Base-by-base conservation (phyloP, 257 asterid genomes). In the Sherardia arvensis region DNA sequence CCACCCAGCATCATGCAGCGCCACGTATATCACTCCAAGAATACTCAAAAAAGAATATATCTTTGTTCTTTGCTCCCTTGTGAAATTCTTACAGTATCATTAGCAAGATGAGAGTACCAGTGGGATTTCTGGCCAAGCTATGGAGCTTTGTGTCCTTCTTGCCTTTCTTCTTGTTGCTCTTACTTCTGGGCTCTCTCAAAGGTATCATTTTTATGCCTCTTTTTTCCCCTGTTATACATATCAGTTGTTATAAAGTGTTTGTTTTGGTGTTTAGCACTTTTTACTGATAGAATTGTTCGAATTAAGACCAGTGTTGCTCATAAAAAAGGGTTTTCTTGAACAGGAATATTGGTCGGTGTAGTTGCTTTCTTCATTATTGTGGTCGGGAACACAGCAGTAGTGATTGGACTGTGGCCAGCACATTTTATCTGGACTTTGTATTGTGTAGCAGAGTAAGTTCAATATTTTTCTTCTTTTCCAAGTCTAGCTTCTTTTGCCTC, bases 351-450 rank as follows among this genome's bases (percentile, higher is more conserved):
- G 20, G 79, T 85, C 66, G 82, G 86, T 49, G 91, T 89, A 10
- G n/a, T 84, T 55, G 76, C 77, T 25, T 65, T 69, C 2, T 53
- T 78, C 30, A 66, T 84, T 47, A 67, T 81, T 66, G 67, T 71
- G 21, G 49, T 85, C 53, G 97, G 96, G 68, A 91, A 85, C 77
- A 73, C 95, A 6, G 82, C 96, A 17, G 85, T 91, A 71, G 95
- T 74, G 38, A 70, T 88, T 62, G 96, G 98, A 5, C 84, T 91
- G 21, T 91, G 96, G 95, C 87, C 82, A 8, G 96, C 96, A 20
- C 98, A 91, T 80, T 84, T 80, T 47, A 53, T 91, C 51, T 91
- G 95, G 98, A 87, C 96, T 9, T 84, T 78, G 77, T 85, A 75
- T 74, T 91, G 95, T 66, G 83, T 87, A 26, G 78, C 84, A 53